Evolutionary conservation across 441 rosid species (phyloP).

Genomic region (Isatis lusitanica): DNA sequence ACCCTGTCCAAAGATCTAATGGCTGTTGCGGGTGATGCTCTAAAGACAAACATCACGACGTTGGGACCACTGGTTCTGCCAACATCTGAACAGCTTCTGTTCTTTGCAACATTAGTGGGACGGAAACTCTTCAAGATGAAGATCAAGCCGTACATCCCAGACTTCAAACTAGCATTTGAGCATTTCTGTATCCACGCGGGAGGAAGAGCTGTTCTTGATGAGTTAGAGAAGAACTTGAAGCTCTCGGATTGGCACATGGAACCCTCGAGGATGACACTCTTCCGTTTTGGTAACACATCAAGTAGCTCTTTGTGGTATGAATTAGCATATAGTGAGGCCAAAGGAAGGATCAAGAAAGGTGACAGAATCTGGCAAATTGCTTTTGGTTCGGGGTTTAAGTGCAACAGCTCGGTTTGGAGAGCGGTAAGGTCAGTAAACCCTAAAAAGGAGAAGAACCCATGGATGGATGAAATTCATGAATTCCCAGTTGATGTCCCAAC

Average conservation of each 20-base stretch:
- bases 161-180: constrained; percentile 36
- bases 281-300: constrained; percentile 57
- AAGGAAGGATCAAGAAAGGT: constrained; percentile 46
- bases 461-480: constrained; percentile 57
- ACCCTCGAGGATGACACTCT: constrained; percentile 57
- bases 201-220: constrained; percentile 38
- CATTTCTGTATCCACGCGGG: constrained; percentile 36
- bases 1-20: constrained; percentile 34
- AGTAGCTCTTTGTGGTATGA: constrained; percentile 40
- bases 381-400: constrained; percentile 35
- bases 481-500: constrained; percentile 57
- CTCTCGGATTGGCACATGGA: constrained; percentile 62
- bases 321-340: constrained; percentile 33
- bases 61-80: constrained; percentile 35
- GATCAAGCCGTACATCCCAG: constrained; percentile 36
- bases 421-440: constrained; percentile 50
- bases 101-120: constrained; percentile 34
- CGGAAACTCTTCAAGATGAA: constrained; percentile 34
- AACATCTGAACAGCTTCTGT: constrained; percentile 35
- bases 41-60: constrained; percentile 33
- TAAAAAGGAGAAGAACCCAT: constrained; percentile 50
- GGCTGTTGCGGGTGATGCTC: constrained; percentile 38
- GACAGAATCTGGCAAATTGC: constrained; percentile 44
- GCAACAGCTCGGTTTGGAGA: constrained; percentile 46
- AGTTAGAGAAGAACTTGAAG: constrained; percentile 39